Evolutionary conservation across 2,329 filamentous ascomycete genomes (phyloP), one percentile per base, ranked within the genome.

Genomic region (Ascosphaera apis): DNA sequence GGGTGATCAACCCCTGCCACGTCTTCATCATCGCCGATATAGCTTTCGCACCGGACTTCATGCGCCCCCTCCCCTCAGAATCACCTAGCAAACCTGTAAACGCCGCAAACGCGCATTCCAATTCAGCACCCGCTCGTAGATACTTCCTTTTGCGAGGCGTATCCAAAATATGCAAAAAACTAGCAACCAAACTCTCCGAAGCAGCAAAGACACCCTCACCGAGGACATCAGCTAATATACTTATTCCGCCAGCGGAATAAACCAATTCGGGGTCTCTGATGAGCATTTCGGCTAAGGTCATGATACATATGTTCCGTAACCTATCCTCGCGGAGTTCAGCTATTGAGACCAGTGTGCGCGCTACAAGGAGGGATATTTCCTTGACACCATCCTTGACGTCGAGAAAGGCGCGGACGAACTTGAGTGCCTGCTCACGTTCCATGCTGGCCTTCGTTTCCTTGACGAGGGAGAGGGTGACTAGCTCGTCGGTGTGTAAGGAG

Each of bases 391-490:
- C 81, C 50, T 93, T 93, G 43, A 95, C 82, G 50, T 98, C 88
- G 2, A 98, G 62, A 48, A 98, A 98, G 7, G 84, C 81, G 40
- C 88, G 72, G 17, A 95, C 76, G 52, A 98, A 93, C 53, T 98
- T 98, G 47, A 98, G 62, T 9, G 88, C 88, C 56, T 98, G 88
- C 54, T 98, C 88, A 37, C 91, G 71, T 58, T 98, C 88, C 13
- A 98, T 80, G 45, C 86, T 84, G n/a, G 86, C 81, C 54, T 93
- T 95, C 49, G 79, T 77, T 53, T 95, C 88, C 52, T 95, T 95
- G 43, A 91, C 82, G 23, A 98, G 62, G 1, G 88, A 95, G 47
- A 86, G 65, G 28, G 92, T 82, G 18, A 93, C 84, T 15, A 95
- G 63, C 47, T 82, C 86, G 52, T 98, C 91, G 0, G 83, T 95